Percentiles rank a stretch among this genome's conserved stretches.
phyloP scores from a whole-genome alignment of 2,329 filamentous ascomycete species.

The Diaporthe batatas region DNA sequence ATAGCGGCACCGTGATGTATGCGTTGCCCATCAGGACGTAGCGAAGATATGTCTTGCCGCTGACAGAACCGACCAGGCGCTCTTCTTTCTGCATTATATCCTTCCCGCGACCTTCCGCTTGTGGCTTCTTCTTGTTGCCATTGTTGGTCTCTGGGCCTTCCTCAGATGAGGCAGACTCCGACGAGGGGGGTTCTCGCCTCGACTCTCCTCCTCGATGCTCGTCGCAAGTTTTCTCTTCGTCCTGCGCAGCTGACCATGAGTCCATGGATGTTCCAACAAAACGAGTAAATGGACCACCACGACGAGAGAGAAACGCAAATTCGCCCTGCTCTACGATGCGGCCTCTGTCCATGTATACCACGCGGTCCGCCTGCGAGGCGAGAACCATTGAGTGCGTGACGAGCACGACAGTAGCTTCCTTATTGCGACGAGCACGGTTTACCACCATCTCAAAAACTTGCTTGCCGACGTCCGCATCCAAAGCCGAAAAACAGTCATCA shows the following conservation, averaged over 20 bases:
- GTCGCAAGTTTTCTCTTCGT: conserved; percentile 65
- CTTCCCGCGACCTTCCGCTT: conserved; percentile 53
- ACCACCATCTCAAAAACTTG: conserved; percentile 43
- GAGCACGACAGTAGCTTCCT: conserved; percentile 45
- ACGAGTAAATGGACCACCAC: conserved; percentile 22
- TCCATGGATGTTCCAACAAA: conserved; percentile 30
- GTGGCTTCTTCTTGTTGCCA: conserved; percentile 6
- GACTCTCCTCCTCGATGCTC: conserved; percentile 51
- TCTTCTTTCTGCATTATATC: conserved; percentile 76
- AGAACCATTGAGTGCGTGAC: conserved; percentile 61
- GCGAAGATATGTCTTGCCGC: conserved; percentile 69
- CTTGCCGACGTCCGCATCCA: conserved; percentile 39
- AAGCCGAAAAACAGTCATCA: conserved; percentile 42
- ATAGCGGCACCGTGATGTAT: conserved; percentile 66
- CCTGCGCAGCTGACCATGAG: conserved; percentile 64
- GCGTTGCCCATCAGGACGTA: conserved; percentile 68
- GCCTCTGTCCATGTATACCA: conserved; percentile 78
- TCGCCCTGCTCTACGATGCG: conserved; percentile 73
- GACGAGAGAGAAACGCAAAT: conserved; percentile 48
- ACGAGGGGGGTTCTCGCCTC: neutral
- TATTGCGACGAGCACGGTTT: conserved; percentile 41
- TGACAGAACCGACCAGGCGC: conserved; percentile 59
- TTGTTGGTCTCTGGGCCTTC: neutral
- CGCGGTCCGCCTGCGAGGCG: conserved; percentile 74
- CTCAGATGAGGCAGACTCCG: neutral